Evolutionary conservation across 2,329 filamentous ascomycete genomes (phyloP).

Genomic region (Cladosporium velox): DNA sequence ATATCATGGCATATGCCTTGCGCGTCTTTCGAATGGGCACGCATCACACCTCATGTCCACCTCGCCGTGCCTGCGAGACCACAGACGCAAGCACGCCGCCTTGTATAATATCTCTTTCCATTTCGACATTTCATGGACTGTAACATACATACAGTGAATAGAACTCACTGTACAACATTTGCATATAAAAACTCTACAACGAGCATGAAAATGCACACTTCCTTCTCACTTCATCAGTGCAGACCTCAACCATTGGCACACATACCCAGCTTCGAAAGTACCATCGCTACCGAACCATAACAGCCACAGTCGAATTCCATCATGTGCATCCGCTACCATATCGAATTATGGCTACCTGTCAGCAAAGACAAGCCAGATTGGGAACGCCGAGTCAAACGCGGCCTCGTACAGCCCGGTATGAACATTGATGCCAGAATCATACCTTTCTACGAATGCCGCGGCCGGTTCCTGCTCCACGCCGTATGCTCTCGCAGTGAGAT

Average conservation of each 20-base stretch:
- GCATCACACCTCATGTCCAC: neutral
- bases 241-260: neutral
- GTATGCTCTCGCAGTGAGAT: neutral
- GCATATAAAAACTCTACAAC: constrained; percentile 3
- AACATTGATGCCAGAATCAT: neutral
- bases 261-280: neutral
- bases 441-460: constrained; percentile 13
- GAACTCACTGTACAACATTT: constrained; percentile 10
- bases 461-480: neutral
- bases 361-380: neutral
- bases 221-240: neutral
- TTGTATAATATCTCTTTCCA: constrained; percentile 4
- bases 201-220: neutral
- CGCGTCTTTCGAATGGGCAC: neutral
- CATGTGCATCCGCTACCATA: constrained; percentile 15
- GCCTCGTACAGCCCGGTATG: neutral
- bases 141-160: neutral
- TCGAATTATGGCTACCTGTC: constrained; percentile 7
- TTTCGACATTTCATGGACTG: constrained; percentile 7
- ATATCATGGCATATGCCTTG: neutral
- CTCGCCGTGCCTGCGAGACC: neutral
- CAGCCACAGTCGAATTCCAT: neutral
- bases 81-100: neutral
- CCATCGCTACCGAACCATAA: neutral
- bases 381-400: constrained; percentile 15